phyloP scores from a whole-genome alignment of 1,284 basidiomycete genomes.

The Ceratobasidium sp. region DNA sequence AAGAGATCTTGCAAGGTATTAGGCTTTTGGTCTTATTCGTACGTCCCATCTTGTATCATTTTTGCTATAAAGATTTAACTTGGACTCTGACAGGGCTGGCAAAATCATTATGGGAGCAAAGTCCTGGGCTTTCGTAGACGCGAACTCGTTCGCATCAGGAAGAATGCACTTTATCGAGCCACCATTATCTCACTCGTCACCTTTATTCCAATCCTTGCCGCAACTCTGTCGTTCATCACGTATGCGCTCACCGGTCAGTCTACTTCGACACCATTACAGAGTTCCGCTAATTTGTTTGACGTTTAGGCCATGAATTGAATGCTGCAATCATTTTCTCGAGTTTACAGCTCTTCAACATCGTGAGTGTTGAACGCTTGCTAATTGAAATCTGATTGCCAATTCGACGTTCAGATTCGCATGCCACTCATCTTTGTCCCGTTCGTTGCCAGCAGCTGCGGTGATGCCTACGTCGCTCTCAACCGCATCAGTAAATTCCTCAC shows the following conservation, averaged over 20 bases:
- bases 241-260: slow-evolving; percentile 9
- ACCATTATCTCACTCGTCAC: slow-evolving; percentile 70
- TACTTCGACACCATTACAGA: background rate
- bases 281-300: slow-evolving; percentile 59
- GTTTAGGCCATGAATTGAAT: slow-evolving; percentile 74
- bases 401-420: slow-evolving; percentile 26
- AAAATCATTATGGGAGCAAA: slow-evolving; percentile 71
- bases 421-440: slow-evolving; percentile 61
- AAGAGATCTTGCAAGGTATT: slow-evolving; percentile 72
- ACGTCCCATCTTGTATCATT: slow-evolving; percentile 51
- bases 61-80: slow-evolving; percentile 44
- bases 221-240: slow-evolving; percentile 68
- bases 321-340: slow-evolving; percentile 81
- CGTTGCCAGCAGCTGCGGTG: slow-evolving; percentile 58
- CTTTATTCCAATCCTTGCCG: slow-evolving; percentile 75
- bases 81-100: slow-evolving; percentile 54
- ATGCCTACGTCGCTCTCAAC: slow-evolving; percentile 73
- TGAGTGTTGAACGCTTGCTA: slow-evolving; percentile 51
- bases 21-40: slow-evolving; percentile 73
- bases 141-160: slow-evolving; percentile 69
- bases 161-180: slow-evolving; percentile 58
- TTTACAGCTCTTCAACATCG: slow-evolving; percentile 80
- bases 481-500: slow-evolving; percentile 73
- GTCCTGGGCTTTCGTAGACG: slow-evolving; percentile 66
- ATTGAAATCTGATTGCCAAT: background rate